These are phyloP conservation scores for Xylaria sp. DNA, from an alignment of 2,329 filamentous ascomycete species.

Conservation along the genomic window DNA sequence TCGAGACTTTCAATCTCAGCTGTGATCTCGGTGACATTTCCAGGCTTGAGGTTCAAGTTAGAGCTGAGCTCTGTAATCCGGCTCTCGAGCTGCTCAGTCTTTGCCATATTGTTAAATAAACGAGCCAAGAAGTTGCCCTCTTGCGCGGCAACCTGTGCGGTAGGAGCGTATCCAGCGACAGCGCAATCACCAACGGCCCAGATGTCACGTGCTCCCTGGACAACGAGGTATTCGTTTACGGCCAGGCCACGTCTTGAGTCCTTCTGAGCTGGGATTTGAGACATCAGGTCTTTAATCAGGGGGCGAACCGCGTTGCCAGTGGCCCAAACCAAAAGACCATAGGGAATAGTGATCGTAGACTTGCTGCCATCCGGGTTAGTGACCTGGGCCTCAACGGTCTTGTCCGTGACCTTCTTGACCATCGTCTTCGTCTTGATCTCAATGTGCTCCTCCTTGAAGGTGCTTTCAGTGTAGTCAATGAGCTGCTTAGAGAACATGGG, in stretches of 20 bases:
- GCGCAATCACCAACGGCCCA: slow-evolving; percentile 99
- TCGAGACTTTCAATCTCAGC: slow-evolving; percentile 83
- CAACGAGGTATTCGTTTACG: slow-evolving; percentile 98
- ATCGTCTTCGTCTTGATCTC: slow-evolving; percentile 98
- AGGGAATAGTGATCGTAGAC: slow-evolving; percentile 80
- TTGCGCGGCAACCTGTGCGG: slow-evolving; percentile 93
- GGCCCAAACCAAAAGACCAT: slow-evolving; percentile 96
- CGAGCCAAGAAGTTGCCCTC: slow-evolving; percentile 94
- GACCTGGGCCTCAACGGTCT: slow-evolving; percentile 88
- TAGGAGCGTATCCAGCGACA: slow-evolving; percentile 95
- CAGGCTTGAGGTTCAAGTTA: slow-evolving; percentile 64
- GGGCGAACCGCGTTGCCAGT: slow-evolving; percentile 94
- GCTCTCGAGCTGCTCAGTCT: slow-evolving; percentile 81
- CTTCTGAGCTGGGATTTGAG: slow-evolving; percentile 90
- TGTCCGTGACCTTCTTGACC: slow-evolving; percentile 96
- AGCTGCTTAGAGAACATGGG: slow-evolving; percentile 99
- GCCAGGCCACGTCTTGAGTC: slow-evolving; percentile 92
- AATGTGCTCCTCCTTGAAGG: slow-evolving; percentile 98
- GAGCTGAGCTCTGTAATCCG: slow-evolving; percentile 74
- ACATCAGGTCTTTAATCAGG: slow-evolving; percentile 89
- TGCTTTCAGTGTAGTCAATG: slow-evolving; percentile 99
- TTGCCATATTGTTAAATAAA: slow-evolving; percentile 99
- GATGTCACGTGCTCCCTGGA: slow-evolving; percentile 95
- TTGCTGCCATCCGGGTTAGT: slow-evolving; percentile 85
- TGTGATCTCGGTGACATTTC: slow-evolving; percentile 70